Conservation (phyloP, 2,329 filamentous ascomycete genomes). For the Apiospora kogelbergensis region DNA sequence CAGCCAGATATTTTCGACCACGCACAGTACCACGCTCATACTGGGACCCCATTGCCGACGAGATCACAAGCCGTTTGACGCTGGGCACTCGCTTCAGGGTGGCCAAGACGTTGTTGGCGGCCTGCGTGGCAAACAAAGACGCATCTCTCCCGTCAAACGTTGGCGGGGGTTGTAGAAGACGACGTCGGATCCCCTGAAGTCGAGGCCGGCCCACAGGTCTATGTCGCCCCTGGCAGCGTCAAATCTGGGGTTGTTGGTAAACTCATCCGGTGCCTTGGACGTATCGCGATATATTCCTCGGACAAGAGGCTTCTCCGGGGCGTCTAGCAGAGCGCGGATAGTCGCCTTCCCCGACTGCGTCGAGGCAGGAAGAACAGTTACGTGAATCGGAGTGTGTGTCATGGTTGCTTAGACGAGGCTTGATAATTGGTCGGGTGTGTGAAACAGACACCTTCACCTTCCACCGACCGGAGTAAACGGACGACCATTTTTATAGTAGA, state of each 20-base stretch:
- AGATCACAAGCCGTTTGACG: slow-evolving; percentile 25
- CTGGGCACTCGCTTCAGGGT: slow-evolving; percentile 20
- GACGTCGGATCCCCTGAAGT: slow-evolving; percentile 30
- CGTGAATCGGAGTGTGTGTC: slow-evolving; percentile 13
- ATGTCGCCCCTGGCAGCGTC: slow-evolving; percentile 32
- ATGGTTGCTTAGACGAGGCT: neutral
- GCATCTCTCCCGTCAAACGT: slow-evolving; percentile 25
- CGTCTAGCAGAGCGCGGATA: slow-evolving; percentile 27
- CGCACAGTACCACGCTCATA: slow-evolving; percentile 30
- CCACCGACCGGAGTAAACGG: neutral
- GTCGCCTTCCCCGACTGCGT: slow-evolving; percentile 31
- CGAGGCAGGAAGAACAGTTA: slow-evolving; percentile 35
- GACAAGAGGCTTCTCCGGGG: slow-evolving; percentile 21
- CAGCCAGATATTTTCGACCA: neutral
- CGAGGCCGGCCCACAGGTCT: slow-evolving; percentile 21
- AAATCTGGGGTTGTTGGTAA: slow-evolving; percentile 28
- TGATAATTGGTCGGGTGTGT: neutral
- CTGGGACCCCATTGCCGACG: slow-evolving; percentile 32
- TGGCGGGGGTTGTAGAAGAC: slow-evolving; percentile 36
- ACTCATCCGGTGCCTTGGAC: slow-evolving; percentile 30
- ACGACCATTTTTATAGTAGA: neutral
- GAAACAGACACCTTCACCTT: neutral
- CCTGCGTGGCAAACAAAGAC: slow-evolving; percentile 22
- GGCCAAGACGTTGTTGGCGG: slow-evolving; percentile 24
- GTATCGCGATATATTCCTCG: slow-evolving; percentile 32